Percentiles rank a stretch among this genome's conserved stretches.
Conservation (phyloP, 2,329 filamentous ascomycete genomes). For the Berkeleyomyces rouxiae region DNA sequence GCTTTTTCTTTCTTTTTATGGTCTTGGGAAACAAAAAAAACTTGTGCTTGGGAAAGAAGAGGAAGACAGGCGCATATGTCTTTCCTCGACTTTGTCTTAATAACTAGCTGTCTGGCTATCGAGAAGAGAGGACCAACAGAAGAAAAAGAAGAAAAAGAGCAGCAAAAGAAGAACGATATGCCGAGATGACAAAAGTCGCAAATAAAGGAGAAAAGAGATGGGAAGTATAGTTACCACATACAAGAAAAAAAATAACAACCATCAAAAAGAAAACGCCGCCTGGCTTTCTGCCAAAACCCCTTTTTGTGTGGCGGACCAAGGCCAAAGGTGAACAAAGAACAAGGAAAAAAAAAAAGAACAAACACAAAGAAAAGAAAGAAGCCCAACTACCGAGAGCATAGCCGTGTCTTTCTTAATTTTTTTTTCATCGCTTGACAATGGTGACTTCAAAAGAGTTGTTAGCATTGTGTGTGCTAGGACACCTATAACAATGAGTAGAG, state of each 20-base stretch:
- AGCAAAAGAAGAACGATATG: not conserved
- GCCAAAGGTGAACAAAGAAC: too few species aligned
- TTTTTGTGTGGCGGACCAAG: not conserved
- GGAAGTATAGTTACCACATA: not conserved
- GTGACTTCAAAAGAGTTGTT: slow-evolving; percentile 6
- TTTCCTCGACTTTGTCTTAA: not conserved
- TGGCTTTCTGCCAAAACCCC: not conserved
- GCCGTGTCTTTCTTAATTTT: not conserved
- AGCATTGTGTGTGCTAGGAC: not conserved
- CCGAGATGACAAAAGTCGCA: not conserved
- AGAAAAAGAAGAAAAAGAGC: not conserved
- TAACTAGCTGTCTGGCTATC: not conserved
- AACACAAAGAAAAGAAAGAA: not conserved
- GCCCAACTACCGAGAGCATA: not conserved
- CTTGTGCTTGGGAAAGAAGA: not conserved
- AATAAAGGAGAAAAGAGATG: not conserved
- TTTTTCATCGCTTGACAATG: slow-evolving; percentile 13
- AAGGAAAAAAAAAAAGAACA: not conserved
- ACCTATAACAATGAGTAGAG: not conserved
- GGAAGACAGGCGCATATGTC: not conserved
- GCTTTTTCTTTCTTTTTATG: not conserved
- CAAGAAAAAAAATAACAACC: not conserved
- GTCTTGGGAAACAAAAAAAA: not conserved
- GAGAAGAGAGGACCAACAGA: not conserved
- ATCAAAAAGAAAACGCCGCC: slow-evolving; percentile 3